Evolutionary conservation across 1,284 basidiomycete genomes (phyloP).

Genomic region (Taiwanofungus camphoratus): DNA sequence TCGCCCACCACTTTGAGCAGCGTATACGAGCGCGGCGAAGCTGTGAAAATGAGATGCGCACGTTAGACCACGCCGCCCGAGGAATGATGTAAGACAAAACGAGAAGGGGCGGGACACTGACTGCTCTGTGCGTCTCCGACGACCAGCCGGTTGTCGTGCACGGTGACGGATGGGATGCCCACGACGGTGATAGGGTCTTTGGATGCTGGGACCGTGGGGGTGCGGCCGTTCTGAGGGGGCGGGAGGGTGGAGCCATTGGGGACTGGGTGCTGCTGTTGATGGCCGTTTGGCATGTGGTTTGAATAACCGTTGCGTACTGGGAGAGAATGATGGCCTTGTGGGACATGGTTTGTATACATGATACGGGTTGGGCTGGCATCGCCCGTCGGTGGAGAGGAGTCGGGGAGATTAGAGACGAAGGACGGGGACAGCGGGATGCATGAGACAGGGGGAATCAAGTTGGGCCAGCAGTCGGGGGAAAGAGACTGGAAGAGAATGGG

Average conservation of each 20-base stretch:
- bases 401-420: constrained; percentile 25
- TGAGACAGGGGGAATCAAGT: constrained; percentile 17
- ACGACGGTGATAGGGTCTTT: constrained; percentile 60
- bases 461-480: too few relatives aligned
- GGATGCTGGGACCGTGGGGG: constrained; percentile 25
- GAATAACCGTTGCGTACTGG: constrained; percentile 24
- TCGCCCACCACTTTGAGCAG: constrained; percentile 90
- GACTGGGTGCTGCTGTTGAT: constrained; percentile 22
- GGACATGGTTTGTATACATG: constrained; percentile 62
- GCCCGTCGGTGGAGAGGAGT: constrained; percentile 28
- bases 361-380: constrained; percentile 50
- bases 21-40: constrained; percentile 37
- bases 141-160: constrained; percentile 57
- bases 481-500: constrained; percentile 17
- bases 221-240: constrained; percentile 20
- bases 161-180: constrained; percentile 67
- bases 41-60: constrained; percentile 18
- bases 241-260: constrained; percentile 23
- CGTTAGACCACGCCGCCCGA: constrained; percentile 7
- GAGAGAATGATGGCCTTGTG: constrained; percentile 39
- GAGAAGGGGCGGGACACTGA: constrained; percentile 33
- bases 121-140: constrained; percentile 68
- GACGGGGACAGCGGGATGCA: constrained; percentile 16
- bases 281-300: constrained; percentile 27
- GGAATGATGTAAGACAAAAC: constrained; percentile 10